Evolutionary conservation across 192 early-diverging fungal species (phyloP).

Genomic region (Phlyctochytrium bullatum): DNA sequence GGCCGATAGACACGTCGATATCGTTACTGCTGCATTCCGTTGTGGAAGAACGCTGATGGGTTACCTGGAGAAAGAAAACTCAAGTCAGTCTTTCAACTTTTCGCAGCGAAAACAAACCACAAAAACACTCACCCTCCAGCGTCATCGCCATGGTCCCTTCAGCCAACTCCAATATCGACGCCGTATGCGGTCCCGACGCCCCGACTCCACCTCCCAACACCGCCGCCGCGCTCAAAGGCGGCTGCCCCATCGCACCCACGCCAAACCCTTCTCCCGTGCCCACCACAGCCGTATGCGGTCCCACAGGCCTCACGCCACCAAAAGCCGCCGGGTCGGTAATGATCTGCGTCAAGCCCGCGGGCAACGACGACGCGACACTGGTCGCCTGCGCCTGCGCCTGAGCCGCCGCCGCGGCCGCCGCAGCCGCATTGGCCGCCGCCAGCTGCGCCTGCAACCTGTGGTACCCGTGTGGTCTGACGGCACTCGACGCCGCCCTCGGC

Average conservation of each 20-base stretch:
- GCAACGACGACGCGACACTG: neutral
- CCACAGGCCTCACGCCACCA: too few species aligned
- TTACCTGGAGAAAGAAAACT: too few species aligned
- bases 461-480: neutral
- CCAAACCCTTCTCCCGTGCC: too few species aligned
- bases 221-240: neutral
- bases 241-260: neutral
- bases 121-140: slow-evolving; percentile 2
- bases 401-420: neutral
- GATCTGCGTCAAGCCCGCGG: neutral
- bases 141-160: slow-evolving; percentile 1
- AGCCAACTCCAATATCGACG: neutral
- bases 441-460: neutral
- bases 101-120: too few species aligned
- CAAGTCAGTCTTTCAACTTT: too few species aligned
- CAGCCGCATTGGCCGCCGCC: neutral
- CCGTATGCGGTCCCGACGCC: neutral
- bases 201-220: neutral
- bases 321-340: too few species aligned
- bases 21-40: too few species aligned
- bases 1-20: too few species aligned
- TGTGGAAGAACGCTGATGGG: too few species aligned
- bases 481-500: neutral
- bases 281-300: neutral
- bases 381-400: neutral